These are phyloP conservation scores for Candida fluviatilis DNA, from an alignment of 805 yeast genomes.

Conservation along the genomic window DNA sequence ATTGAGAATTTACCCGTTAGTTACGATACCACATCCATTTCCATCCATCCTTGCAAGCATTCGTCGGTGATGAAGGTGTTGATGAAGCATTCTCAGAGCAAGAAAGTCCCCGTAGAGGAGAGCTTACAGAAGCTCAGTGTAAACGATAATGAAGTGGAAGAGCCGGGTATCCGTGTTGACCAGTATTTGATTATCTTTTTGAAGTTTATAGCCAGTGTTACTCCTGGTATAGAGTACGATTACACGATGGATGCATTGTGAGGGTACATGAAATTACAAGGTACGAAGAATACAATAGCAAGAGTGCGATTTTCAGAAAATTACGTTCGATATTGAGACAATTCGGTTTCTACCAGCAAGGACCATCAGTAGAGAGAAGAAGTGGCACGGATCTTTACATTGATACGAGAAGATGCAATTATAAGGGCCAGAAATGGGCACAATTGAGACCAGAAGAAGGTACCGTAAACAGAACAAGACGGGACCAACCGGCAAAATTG, in stretches of 20 bases:
- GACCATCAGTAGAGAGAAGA: no score
- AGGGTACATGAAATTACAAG: no score
- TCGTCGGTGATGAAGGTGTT: constrained; percentile 91
- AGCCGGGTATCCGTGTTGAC: constrained; percentile 64
- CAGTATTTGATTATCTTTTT: constrained; percentile 86
- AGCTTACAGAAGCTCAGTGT: constrained; percentile 48
- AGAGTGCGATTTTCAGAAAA: neutral
- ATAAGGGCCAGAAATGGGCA: no score
- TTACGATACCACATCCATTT: constrained; percentile 69
- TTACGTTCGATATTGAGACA: no score
- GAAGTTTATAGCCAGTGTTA: constrained; percentile 93
- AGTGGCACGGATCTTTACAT: no score
- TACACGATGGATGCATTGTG: constrained; percentile 95
- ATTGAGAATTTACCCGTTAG: constrained; percentile 89
- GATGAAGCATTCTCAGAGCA: constrained; percentile 64
- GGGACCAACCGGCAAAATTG: no score
- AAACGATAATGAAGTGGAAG: constrained; percentile 28
- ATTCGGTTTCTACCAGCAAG: no score
- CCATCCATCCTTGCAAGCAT: constrained; percentile 95
- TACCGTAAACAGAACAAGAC: no score
- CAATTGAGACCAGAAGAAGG: no score
- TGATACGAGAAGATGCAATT: no score
- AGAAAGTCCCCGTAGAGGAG: constrained; percentile 26
- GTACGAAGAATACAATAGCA: neutral
- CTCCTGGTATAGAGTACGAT: constrained; percentile 96